Evolutionary conservation across 139 green algal genomes (phyloP).

Genomic region (Picochlorum sp.): DNA sequence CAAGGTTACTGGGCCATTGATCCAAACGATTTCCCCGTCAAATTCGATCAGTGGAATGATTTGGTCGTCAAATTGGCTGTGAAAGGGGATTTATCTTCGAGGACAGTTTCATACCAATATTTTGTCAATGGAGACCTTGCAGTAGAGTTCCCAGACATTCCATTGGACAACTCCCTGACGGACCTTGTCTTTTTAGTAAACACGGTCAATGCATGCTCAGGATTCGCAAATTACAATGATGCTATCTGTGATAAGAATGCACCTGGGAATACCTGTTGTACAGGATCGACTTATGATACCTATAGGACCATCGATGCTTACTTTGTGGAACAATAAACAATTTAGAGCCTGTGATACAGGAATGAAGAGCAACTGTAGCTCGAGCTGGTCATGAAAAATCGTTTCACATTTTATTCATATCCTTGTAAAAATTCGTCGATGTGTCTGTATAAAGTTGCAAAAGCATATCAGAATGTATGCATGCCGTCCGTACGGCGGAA

Average conservation of each 20-base stretch:
- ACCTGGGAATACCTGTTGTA: background rate
- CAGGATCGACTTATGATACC: background rate
- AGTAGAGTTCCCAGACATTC: background rate
- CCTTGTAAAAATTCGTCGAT: background rate
- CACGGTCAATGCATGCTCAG: background rate
- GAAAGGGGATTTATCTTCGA: background rate
- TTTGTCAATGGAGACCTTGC: background rate
- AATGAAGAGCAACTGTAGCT: too few relatives aligned
- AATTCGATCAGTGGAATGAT: background rate
- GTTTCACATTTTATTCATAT: too few relatives aligned
- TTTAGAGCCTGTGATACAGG: too few relatives aligned
- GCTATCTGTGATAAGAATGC: background rate
- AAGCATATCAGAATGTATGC: conserved; percentile 14
- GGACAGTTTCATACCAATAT: conserved; percentile 1
- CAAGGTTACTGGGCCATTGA: background rate
- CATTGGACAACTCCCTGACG: background rate
- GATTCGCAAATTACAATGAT: conserved; percentile 1
- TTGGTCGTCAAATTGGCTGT: conserved; percentile 1
- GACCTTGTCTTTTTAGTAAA: background rate
- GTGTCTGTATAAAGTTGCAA: background rate
- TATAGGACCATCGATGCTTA: background rate
- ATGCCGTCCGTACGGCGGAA: conserved; percentile 5
- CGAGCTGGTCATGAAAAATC: too few relatives aligned
- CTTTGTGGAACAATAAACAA: background rate
- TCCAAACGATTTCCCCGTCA: background rate